phyloP scores from a whole-genome alignment of 345 rosid species.

The Camelina neglecta region DNA sequence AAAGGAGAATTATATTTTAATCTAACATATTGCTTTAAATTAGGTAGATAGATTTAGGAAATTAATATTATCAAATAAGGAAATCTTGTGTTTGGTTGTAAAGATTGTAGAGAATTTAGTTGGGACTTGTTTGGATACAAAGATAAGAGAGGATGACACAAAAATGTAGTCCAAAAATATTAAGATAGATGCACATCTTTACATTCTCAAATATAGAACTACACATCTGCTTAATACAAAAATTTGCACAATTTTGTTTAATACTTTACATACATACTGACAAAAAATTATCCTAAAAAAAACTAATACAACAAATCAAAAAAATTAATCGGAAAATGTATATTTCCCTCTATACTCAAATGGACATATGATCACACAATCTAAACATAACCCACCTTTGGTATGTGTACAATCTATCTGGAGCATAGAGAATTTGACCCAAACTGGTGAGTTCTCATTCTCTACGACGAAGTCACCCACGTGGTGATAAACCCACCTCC shows the following conservation, averaged over 20 bases:
- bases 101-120: too few relatives aligned
- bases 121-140: too few relatives aligned
- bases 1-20: too few relatives aligned
- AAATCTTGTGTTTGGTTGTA: too few relatives aligned
- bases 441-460: conserved; percentile 40
- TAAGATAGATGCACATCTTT: too few relatives aligned
- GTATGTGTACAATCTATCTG: conserved; percentile 98
- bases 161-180: too few relatives aligned
- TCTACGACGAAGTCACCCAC: conserved; percentile 76
- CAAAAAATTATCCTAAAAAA: conserved; percentile 23
- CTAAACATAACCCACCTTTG: conserved; percentile 91
- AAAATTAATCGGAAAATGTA: background rate
- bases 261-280: background rate
- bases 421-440: conserved; percentile 79
- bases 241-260: background rate
- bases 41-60: too few relatives aligned
- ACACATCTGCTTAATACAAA: background rate
- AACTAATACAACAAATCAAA: background rate
- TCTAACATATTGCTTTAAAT: too few relatives aligned
- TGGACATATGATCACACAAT: conserved; percentile 74
- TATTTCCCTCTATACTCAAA: conserved; percentile 52
- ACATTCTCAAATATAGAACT: background rate
- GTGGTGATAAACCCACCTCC: conserved; percentile 75
- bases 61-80: too few relatives aligned
- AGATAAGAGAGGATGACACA: too few relatives aligned